Evolutionary conservation across 2,329 filamentous ascomycete genomes (phyloP).

Genomic region (Colletotrichum cereale): DNA sequence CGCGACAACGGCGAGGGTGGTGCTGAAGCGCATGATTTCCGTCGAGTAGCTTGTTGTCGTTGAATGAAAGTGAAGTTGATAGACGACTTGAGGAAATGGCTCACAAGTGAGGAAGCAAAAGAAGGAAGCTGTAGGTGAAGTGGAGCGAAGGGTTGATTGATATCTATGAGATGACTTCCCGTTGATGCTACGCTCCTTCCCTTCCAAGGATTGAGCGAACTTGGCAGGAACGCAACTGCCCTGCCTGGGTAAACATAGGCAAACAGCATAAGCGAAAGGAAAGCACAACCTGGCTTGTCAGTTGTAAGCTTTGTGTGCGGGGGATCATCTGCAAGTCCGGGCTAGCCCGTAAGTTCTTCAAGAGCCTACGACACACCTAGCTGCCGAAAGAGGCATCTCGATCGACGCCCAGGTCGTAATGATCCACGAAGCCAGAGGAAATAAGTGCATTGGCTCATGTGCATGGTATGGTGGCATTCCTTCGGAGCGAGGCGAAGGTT

Average conservation of each 20-base stretch:
- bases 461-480: conserved; percentile 15
- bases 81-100: conserved; percentile 1
- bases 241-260: not conserved
- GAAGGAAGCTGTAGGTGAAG: not conserved
- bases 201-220: not conserved
- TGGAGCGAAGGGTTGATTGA: not conserved
- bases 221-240: no score
- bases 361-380: not conserved
- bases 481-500: conserved; percentile 34
- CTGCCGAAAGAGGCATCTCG: conserved; percentile 31
- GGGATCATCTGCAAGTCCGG: conserved; percentile 21
- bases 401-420: not conserved
- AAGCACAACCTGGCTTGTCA: not conserved
- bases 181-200: not conserved
- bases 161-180: not conserved
- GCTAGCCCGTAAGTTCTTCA: not conserved
- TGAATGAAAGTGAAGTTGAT: not conserved
- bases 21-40: conserved; percentile 37
- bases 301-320: not conserved
- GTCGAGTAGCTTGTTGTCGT: not conserved
- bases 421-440: not conserved
- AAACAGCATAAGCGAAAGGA: not conserved
- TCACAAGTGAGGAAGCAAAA: conserved; percentile 4
- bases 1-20: conserved; percentile 35
- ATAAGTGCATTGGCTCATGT: not conserved